A percentile compares a stretch with the other conserved stretches of the same genome.
These are phyloP conservation scores for Monosporascus sp. DNA, from an alignment of 2,329 filamentous ascomycete genomes.

Conservation along the genomic window DNA sequence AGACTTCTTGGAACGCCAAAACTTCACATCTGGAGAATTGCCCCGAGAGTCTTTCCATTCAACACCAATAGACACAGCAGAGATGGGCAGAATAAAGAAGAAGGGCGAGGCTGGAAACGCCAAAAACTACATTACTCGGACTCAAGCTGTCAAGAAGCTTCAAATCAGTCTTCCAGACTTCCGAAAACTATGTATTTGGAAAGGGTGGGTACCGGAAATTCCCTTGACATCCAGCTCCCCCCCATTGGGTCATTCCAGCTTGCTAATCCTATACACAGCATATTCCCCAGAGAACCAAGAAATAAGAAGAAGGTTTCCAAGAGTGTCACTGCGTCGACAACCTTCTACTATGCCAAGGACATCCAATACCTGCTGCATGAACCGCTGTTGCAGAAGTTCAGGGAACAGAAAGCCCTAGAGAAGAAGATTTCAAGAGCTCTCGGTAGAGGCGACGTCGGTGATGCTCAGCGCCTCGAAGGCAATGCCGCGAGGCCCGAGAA, in stretches of 20 bases:
- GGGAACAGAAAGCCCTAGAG: slow-evolving; percentile 91
- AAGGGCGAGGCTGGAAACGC: slow-evolving; percentile 88
- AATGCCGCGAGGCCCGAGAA: slow-evolving; percentile 87
- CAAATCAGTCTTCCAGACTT: slow-evolving; percentile 97
- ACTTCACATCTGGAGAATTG: slow-evolving; percentile 7
- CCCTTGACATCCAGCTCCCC: neutral
- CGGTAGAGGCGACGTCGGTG: slow-evolving; percentile 82
- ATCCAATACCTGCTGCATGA: slow-evolving; percentile 98
- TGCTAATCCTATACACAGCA: slow-evolving; percentile 33
- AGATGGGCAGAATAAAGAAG: slow-evolving; percentile 79
- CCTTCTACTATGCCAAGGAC: slow-evolving; percentile 89
- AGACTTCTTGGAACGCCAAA: neutral
- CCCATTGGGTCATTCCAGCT: neutral
- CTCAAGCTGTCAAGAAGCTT: slow-evolving; percentile 94
- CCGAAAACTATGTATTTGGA: slow-evolving; percentile 98
- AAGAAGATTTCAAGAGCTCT: slow-evolving; percentile 96
- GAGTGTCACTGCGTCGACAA: slow-evolving; percentile 82
- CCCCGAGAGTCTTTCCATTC: neutral
- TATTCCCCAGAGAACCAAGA: slow-evolving; percentile 94
- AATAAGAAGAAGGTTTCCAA: slow-evolving; percentile 97
- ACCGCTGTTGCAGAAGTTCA: slow-evolving; percentile 87
- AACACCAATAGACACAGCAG: slow-evolving; percentile 8
- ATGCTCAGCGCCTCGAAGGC: slow-evolving; percentile 79
- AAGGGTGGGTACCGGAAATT: slow-evolving; percentile 48
- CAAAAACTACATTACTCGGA: slow-evolving; percentile 97